Evolutionary conservation across 1,284 basidiomycete species (phyloP).

Genomic region (Coriolopsis trogii): DNA sequence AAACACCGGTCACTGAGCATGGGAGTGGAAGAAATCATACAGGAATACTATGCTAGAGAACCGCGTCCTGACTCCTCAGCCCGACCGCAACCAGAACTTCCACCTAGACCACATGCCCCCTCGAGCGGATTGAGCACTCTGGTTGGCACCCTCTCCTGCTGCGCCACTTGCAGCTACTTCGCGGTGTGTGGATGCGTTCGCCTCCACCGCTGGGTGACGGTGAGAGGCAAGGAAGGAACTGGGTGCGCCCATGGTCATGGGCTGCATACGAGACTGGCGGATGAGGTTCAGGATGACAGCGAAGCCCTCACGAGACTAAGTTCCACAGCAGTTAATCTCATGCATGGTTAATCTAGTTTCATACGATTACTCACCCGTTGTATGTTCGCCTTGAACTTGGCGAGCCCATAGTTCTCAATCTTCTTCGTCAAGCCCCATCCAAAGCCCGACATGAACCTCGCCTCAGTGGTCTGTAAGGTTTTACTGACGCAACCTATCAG

Average conservation of each 20-base stretch:
- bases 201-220: slow-evolving; percentile 20
- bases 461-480: slow-evolving; percentile 78
- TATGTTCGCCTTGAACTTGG: slow-evolving; percentile 76
- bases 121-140: neutral
- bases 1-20: slow-evolving; percentile 15
- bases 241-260: slow-evolving; percentile 59
- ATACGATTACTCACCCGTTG: slow-evolving; percentile 63
- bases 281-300: slow-evolving; percentile 72
- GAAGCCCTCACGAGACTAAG: slow-evolving; percentile 84
- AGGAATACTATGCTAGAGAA: neutral
- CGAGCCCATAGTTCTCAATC: slow-evolving; percentile 78
- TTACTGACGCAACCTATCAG: slow-evolving; percentile 45
- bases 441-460: slow-evolving; percentile 74
- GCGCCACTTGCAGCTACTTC: slow-evolving; percentile 4
- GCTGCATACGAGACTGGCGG: slow-evolving; percentile 73
- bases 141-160: neutral
- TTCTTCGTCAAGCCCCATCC: slow-evolving; percentile 83
- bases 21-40: slow-evolving; percentile 4
- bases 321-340: slow-evolving; percentile 2
- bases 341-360: slow-evolving; percentile 20
- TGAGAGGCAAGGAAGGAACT: slow-evolving; percentile 37
- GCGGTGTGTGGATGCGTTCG: slow-evolving; percentile 13
- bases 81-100: slow-evolving; percentile 28
- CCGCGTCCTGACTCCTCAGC: slow-evolving; percentile 13
- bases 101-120: slow-evolving; percentile 25